Evolutionary conservation across 805 yeast genomes (phyloP).

Genomic region (Saturnispora mendoncae): DNA sequence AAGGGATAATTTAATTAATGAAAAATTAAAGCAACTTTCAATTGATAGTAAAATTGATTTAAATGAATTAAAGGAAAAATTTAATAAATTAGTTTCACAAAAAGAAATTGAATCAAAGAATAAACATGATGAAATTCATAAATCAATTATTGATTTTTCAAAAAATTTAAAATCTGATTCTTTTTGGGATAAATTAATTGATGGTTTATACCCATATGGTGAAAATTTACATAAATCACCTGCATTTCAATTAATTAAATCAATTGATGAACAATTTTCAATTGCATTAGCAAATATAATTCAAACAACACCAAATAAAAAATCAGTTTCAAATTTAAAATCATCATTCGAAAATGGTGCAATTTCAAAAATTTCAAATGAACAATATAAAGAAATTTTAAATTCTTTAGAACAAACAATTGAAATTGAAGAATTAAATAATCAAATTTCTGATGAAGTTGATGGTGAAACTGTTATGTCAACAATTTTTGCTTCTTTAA

Average conservation of each 20-base stretch:
- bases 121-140: conserved; percentile 10
- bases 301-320: conserved; percentile 13
- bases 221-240: conserved; percentile 17
- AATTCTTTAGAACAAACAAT: conserved; percentile 3
- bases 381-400: conserved; percentile 11
- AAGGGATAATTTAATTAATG: conserved; percentile 20
- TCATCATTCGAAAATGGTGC: conserved; percentile 16
- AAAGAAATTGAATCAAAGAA: conserved; percentile 5
- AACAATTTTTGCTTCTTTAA: conserved; percentile 20
- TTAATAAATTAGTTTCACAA: conserved; percentile 19
- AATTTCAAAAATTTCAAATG: conserved; percentile 13
- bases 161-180: conserved; percentile 14
- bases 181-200: conserved; percentile 18
- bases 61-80: conserved; percentile 17
- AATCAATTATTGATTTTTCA: conserved; percentile 16
- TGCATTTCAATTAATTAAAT: conserved; percentile 16
- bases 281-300: conserved; percentile 14
- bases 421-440: neutral
- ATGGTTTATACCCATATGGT: conserved; percentile 13
- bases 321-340: conserved; percentile 12
- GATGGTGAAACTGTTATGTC: conserved; percentile 14
- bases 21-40: conserved; percentile 21
- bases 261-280: conserved; percentile 20
- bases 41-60: conserved; percentile 15
- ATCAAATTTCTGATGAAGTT: conserved; percentile 1